Evolutionary conservation across 1,284 basidiomycete species (phyloP).

Genomic region (Ceratobasidium sp.): DNA sequence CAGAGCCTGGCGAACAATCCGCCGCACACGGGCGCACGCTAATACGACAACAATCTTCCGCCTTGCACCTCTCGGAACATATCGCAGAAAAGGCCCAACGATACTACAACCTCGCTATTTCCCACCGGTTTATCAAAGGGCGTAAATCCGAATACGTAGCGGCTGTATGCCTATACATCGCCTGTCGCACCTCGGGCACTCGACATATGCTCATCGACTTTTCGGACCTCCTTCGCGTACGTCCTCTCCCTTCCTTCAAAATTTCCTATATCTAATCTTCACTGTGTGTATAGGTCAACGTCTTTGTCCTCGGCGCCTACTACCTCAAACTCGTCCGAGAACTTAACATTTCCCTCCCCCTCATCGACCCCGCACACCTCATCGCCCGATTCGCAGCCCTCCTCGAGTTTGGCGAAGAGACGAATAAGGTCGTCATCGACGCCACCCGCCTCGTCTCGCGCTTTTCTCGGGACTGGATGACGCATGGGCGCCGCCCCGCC

Average conservation of each 20-base stretch:
- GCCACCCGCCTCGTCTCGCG: slow-evolving; percentile 94
- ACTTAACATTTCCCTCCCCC: slow-evolving; percentile 87
- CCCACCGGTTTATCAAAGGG: slow-evolving; percentile 94
- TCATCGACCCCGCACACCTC: slow-evolving; percentile 97
- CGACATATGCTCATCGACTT: slow-evolving; percentile 99
- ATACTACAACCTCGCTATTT: slow-evolving; percentile 93
- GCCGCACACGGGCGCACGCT: slow-evolving; percentile 33
- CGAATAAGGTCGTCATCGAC: slow-evolving; percentile 91
- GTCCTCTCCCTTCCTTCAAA: slow-evolving; percentile 48
- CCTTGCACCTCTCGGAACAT: slow-evolving; percentile 82
- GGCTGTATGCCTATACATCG: slow-evolving; percentile 95
- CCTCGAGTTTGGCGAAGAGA: slow-evolving; percentile 96
- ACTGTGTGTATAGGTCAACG: slow-evolving; percentile 80
- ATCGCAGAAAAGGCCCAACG: slow-evolving; percentile 87
- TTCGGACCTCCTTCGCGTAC: slow-evolving; percentile 87
- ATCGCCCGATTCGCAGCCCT: slow-evolving; percentile 97
- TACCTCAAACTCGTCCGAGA: slow-evolving; percentile 95
- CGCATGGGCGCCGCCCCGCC: slow-evolving; percentile 92
- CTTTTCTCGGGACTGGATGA: slow-evolving; percentile 98
- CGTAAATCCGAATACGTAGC: slow-evolving; percentile 93
- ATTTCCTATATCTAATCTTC: slow-evolving; percentile 24
- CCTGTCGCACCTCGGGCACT: slow-evolving; percentile 91
- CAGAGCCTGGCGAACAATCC: slow-evolving; percentile 40
- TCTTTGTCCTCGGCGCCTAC: slow-evolving; percentile 96
- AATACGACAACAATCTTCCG: slow-evolving; percentile 56